A percentile compares a stretch with the other conserved stretches of the same genome.
phyloP scores from a whole-genome alignment of 2,329 filamentous ascomycete genomes.

The Fusarium sp. region DNA sequence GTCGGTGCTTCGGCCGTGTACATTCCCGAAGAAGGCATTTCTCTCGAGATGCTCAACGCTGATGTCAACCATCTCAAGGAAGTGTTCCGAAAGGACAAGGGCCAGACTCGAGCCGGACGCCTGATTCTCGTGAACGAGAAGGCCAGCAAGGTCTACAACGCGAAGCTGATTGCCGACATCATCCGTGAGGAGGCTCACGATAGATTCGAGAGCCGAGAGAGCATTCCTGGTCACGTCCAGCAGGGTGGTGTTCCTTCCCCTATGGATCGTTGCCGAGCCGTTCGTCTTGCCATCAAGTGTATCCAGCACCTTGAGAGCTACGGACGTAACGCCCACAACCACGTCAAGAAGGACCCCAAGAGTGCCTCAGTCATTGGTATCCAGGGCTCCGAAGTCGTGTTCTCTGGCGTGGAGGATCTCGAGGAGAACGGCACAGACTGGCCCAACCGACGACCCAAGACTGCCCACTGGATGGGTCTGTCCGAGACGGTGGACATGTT shows the following conservation, averaged over 20 bases:
- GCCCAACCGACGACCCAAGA: slow-evolving; percentile 85
- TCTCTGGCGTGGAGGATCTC: slow-evolving; percentile 82
- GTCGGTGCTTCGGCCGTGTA: slow-evolving; percentile 95
- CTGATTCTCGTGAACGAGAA: slow-evolving; percentile 98
- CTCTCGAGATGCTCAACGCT: slow-evolving; percentile 88
- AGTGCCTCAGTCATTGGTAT: slow-evolving; percentile 90
- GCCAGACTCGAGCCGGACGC: slow-evolving; percentile 89
- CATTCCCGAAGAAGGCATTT: slow-evolving; percentile 95
- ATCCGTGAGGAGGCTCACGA: slow-evolving; percentile 94
- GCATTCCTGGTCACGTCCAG: slow-evolving; percentile 93
- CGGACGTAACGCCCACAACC: slow-evolving; percentile 71
- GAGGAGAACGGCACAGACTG: slow-evolving; percentile 93
- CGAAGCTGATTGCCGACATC: slow-evolving; percentile 93
- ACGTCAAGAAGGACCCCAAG: slow-evolving; percentile 78
- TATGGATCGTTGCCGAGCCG: slow-evolving; percentile 95
- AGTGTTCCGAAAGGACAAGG: slow-evolving; percentile 86
- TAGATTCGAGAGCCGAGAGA: slow-evolving; percentile 91
- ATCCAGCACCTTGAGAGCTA: slow-evolving; percentile 90
- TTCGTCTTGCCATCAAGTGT: slow-evolving; percentile 92
- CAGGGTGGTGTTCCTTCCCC: slow-evolving; percentile 92
- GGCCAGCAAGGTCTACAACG: slow-evolving; percentile 88
- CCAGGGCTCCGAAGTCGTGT: slow-evolving; percentile 89
- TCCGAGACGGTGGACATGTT: slow-evolving; percentile 87
- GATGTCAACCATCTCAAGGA: slow-evolving; percentile 92
- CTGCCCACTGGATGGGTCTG: slow-evolving; percentile 86